phyloP scores from a whole-genome alignment of 345 rosid species.

The Lagerstroemia speciosa region DNA sequence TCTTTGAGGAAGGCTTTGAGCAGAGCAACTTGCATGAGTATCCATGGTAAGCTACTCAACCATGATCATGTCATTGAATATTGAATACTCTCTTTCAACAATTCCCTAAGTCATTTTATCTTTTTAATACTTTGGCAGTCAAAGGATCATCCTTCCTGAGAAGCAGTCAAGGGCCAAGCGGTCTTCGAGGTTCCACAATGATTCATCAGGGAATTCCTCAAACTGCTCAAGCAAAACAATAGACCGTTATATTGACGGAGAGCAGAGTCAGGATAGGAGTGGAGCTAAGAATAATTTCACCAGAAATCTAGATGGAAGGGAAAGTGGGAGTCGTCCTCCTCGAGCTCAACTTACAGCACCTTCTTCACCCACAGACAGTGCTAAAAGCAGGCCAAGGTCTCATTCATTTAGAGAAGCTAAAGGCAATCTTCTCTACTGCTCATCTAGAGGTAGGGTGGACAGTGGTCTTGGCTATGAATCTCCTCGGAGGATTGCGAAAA shows the following conservation, averaged over 20 bases:
- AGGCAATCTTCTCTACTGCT: constrained; percentile 33
- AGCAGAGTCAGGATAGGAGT: constrained; percentile 57
- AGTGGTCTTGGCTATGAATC: constrained; percentile 59
- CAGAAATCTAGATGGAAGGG: constrained; percentile 28
- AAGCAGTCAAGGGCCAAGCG: constrained; percentile 40
- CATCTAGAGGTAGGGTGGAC: constrained; percentile 57
- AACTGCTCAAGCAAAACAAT: constrained; percentile 58
- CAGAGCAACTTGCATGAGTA: constrained; percentile 16
- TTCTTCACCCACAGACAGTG: constrained; percentile 48
- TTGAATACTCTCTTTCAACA: not conserved
- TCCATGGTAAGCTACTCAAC: not conserved
- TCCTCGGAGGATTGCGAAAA: constrained; percentile 74
- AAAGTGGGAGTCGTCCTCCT: constrained; percentile 61
- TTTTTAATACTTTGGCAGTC: constrained; percentile 11
- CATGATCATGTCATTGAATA: not conserved
- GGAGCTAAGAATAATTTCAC: constrained; percentile 35
- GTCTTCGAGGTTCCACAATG: constrained; percentile 33
- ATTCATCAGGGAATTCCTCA: constrained; percentile 67
- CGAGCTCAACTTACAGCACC: constrained; percentile 53
- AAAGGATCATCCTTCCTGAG: constrained; percentile 42
- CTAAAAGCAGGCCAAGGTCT: constrained; percentile 43
- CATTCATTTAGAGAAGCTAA: constrained; percentile 67
- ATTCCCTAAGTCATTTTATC: not conserved
- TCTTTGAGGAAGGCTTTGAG: constrained; percentile 40
- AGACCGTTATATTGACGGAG: constrained; percentile 94